A percentile compares a stretch with the other conserved stretches of the same genome.
phyloP scores from a whole-genome alignment of 176 grass and related monocot genomes.

The Eleusine indica region DNA sequence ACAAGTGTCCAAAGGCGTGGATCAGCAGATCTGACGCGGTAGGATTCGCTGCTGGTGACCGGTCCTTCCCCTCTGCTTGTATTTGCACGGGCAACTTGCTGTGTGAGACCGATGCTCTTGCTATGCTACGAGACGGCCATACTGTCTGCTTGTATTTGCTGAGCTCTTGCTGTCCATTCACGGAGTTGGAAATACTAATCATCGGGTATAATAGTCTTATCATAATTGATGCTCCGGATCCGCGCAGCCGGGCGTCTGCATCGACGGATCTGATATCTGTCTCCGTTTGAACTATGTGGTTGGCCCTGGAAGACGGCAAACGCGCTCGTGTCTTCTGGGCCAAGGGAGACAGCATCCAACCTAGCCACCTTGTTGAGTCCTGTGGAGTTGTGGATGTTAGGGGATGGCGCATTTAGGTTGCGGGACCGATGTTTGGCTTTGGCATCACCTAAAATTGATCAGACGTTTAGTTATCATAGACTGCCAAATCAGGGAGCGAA shows the following conservation, averaged over 20 bases:
- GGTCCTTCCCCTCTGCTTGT: not conserved
- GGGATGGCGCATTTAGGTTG: not conserved
- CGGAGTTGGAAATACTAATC: not conserved
- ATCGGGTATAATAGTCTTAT: not conserved
- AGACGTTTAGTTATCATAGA: not conserved
- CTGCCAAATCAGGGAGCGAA: not conserved
- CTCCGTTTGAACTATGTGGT: not conserved
- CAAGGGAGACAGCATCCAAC: not conserved
- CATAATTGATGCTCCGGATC: not conserved
- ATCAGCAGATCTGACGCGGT: slow-evolving; percentile 30
- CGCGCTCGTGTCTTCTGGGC: not conserved
- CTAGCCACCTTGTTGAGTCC: not conserved
- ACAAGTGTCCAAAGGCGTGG: slow-evolving; percentile 23
- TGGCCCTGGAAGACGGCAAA: not conserved
- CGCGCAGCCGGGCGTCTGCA: not conserved
- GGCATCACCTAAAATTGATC: not conserved
- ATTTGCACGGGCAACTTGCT: slow-evolving; percentile 13
- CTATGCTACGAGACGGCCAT: not conserved
- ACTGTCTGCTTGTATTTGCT: not conserved
- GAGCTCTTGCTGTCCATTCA: not conserved
- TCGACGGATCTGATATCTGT: not conserved
- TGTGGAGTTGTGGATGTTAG: not conserved
- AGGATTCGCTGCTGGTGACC: not conserved
- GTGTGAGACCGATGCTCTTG: not conserved
- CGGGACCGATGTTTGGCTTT: not conserved